Percentiles rank a stretch among this genome's conserved stretches.
These are phyloP conservation scores for Echria macrotheca DNA, from an alignment of 495 filamentous ascomycete species.

Conservation along the genomic window DNA sequence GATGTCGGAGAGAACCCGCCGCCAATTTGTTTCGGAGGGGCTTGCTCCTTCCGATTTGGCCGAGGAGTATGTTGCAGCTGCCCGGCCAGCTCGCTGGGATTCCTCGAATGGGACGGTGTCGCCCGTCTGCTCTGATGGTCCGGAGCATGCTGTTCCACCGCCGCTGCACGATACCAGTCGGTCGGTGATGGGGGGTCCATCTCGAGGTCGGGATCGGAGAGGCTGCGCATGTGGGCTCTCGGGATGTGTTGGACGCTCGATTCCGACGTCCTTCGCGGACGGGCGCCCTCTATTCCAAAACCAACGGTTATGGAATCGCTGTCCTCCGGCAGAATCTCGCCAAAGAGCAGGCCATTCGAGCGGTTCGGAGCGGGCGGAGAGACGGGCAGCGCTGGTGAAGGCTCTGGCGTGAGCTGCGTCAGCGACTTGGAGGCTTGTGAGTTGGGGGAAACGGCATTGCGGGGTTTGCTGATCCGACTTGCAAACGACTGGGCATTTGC, in stretches of 20 bases:
- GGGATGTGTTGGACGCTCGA: slow-evolving; percentile 33
- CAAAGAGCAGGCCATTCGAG: slow-evolving; percentile 42
- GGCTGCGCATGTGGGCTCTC: slow-evolving; percentile 34
- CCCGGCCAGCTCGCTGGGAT: slow-evolving; percentile 45
- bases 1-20: slow-evolving; percentile 19
- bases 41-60: slow-evolving; percentile 16
- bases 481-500: slow-evolving; percentile 48
- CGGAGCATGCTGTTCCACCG: slow-evolving; percentile 26
- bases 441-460: slow-evolving; percentile 32
- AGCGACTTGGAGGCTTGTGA: slow-evolving; percentile 41
- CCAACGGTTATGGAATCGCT: slow-evolving; percentile 36
- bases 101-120: slow-evolving; percentile 38
- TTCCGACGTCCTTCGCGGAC: slow-evolving; percentile 43
- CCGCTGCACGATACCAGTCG: slow-evolving; percentile 46
- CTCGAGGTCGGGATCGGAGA: slow-evolving; percentile 40
- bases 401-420: slow-evolving; percentile 34
- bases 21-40: slow-evolving; percentile 14
- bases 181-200: slow-evolving; percentile 47
- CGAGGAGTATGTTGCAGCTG: slow-evolving; percentile 30
- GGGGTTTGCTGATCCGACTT: slow-evolving; percentile 45
- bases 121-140: slow-evolving; percentile 25
- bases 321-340: slow-evolving; percentile 44
- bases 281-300: slow-evolving; percentile 42
- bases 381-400: slow-evolving; percentile 21
- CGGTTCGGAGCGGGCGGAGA: slow-evolving; percentile 22